phyloP scores from a whole-genome alignment of 2,329 filamentous ascomycete species.

The Colletotrichum sp. region DNA sequence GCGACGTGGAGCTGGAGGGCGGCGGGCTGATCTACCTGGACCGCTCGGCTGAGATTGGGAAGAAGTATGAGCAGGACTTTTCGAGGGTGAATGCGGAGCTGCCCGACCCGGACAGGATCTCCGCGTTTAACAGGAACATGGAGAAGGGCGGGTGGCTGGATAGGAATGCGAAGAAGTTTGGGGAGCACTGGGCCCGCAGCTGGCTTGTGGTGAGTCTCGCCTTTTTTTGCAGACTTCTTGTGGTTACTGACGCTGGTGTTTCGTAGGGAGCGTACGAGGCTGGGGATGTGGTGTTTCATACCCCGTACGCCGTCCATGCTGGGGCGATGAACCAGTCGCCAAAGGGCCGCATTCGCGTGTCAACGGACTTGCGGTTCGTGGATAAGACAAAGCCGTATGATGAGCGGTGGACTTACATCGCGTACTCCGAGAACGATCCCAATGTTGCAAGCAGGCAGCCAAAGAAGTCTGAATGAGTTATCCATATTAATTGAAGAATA shows the following conservation, averaged over 20 bases:
- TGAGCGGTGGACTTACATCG: constrained; percentile 22
- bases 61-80: background rate
- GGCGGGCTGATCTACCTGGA: constrained; percentile 66
- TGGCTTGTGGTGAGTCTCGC: background rate
- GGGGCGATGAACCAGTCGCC: constrained; percentile 59
- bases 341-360: constrained; percentile 55
- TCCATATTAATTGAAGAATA: background rate
- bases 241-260: background rate
- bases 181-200: background rate
- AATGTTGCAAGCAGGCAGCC: background rate
- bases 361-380: constrained; percentile 61
- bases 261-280: constrained; percentile 33
- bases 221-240: background rate
- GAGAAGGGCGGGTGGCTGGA: constrained; percentile 56
- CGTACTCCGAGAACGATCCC: background rate
- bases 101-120: constrained; percentile 53
- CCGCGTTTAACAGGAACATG: constrained; percentile 64
- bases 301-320: constrained; percentile 51
- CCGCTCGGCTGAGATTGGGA: constrained; percentile 32
- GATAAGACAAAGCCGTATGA: constrained; percentile 54
- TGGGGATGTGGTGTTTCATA: constrained; percentile 43
- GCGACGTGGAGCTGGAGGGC: constrained; percentile 55
- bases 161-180: constrained; percentile 26
- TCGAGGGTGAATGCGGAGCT: constrained; percentile 53
- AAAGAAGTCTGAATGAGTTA: background rate